Percentiles rank a stretch among this genome's conserved stretches.
phyloP scores from a whole-genome alignment of 495 filamentous ascomycete species.

The Penicillium angulare region DNA sequence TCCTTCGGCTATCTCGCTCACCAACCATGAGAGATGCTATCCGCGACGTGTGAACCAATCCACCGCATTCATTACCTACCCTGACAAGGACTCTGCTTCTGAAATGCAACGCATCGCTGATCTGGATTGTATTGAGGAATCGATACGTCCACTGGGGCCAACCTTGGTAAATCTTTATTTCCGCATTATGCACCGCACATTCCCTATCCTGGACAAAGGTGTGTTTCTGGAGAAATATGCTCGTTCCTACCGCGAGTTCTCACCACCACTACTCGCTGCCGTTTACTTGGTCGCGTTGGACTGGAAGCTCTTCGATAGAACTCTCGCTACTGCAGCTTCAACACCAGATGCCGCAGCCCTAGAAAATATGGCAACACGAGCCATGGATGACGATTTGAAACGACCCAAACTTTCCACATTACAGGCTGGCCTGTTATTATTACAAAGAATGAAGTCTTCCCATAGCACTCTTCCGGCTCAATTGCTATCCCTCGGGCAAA shows the following conservation, averaged over 20 bases:
- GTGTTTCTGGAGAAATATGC: slow-evolving; percentile 78
- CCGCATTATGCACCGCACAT: slow-evolving; percentile 72
- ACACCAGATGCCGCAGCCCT: slow-evolving; percentile 62
- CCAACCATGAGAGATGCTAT: slow-evolving; percentile 9
- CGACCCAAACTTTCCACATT: slow-evolving; percentile 78
- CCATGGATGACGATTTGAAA: slow-evolving; percentile 60
- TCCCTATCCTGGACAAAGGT: slow-evolving; percentile 69
- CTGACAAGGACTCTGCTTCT: slow-evolving; percentile 14
- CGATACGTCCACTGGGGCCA: slow-evolving; percentile 2
- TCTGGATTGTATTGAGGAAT: slow-evolving; percentile 13
- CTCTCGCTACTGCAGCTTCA: slow-evolving; percentile 44
- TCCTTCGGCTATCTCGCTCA: background rate
- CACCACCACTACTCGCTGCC: slow-evolving; percentile 74
- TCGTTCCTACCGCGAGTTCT: slow-evolving; percentile 69
- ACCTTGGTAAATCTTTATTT: slow-evolving; percentile 78
- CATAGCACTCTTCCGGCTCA: slow-evolving; percentile 10
- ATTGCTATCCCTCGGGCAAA: slow-evolving; percentile 73
- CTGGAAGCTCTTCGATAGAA: slow-evolving; percentile 76
- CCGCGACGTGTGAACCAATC: slow-evolving; percentile 17
- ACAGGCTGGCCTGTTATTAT: slow-evolving; percentile 76
- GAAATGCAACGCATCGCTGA: slow-evolving; percentile 26
- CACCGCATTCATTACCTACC: slow-evolving; percentile 15
- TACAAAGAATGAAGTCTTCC: slow-evolving; percentile 52
- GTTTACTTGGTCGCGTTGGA: slow-evolving; percentile 80
- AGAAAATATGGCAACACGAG: slow-evolving; percentile 64